phyloP scores from a whole-genome alignment of 352 stramenopile genomes.

The Phytophthora ohioensis region DNA sequence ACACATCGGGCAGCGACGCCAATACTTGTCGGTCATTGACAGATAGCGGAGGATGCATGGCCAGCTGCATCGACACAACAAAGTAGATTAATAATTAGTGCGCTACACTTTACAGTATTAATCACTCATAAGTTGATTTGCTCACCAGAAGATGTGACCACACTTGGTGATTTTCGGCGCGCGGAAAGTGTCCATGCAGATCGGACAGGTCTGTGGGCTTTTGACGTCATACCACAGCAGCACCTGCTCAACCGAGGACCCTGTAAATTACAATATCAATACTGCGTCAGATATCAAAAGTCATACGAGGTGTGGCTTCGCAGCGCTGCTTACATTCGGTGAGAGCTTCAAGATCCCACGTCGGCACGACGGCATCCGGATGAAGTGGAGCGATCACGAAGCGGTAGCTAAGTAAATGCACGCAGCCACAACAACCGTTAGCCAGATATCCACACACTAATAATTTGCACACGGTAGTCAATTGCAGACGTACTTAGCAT shows the following conservation, averaged over 20 bases:
- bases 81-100: constrained; percentile 8
- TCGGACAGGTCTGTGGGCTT: constrained; percentile 70
- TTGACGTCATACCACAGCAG: constrained; percentile 79
- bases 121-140: not conserved
- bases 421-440: constrained; percentile 5
- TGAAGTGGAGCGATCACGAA: constrained; percentile 79
- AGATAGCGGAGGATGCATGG: constrained; percentile 86
- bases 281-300: not conserved
- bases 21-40: constrained; percentile 89
- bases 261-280: constrained; percentile 31
- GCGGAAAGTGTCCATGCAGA: constrained; percentile 82
- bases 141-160: constrained; percentile 86
- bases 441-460: not conserved
- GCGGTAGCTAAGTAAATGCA: constrained; percentile 61
- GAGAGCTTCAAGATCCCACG: constrained; percentile 80
- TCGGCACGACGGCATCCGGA: constrained; percentile 51
- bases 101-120: not conserved
- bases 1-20: constrained; percentile 88
- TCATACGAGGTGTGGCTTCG: not conserved
- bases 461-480: not conserved
- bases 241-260: constrained; percentile 87
- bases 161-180: constrained; percentile 90
- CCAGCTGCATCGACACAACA: constrained; percentile 56
- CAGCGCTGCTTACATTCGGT: constrained; percentile 69
- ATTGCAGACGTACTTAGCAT: constrained; percentile 76